Conservation (phyloP, 257 asterid species). For the Nicotiana paniculata region DNA sequence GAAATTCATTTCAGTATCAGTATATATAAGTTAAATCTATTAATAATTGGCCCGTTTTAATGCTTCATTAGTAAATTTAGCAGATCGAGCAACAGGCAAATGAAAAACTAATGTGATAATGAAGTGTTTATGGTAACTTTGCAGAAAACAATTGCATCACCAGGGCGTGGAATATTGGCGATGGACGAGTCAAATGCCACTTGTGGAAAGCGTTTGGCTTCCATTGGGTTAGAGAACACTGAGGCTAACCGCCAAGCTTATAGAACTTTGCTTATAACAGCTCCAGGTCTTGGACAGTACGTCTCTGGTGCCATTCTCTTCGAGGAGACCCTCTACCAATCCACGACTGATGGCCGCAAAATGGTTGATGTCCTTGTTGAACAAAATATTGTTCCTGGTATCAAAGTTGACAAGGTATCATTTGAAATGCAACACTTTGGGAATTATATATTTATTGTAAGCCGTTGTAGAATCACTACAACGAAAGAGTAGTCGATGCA, state of each 20-base stretch:
- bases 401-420: constrained; percentile 13
- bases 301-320: not conserved
- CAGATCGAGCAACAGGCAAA: not conserved
- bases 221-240: not conserved
- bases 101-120: not conserved
- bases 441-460: too few relatives aligned
- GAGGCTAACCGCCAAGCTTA: constrained; percentile 3
- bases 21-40: not conserved
- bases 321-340: not conserved
- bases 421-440: too few relatives aligned
- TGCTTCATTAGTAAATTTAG: too few relatives aligned
- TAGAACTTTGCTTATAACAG: constrained; percentile 12
- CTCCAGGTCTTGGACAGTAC: constrained; percentile 11
- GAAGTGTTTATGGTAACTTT: not conserved
- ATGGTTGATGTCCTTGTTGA: constrained; percentile 18
- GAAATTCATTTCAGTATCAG: not conserved
- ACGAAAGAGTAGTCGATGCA: too few relatives aligned
- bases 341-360: constrained; percentile 11
- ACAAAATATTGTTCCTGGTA: constrained; percentile 24
- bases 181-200: constrained; percentile 11
- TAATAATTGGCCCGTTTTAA: not conserved
- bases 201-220: not conserved
- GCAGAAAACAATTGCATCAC: constrained; percentile 23
- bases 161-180: constrained; percentile 20
- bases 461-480: too few relatives aligned